Conservation (phyloP, 1,284 basidiomycete species). For the Heterobasidion occidentale region DNA sequence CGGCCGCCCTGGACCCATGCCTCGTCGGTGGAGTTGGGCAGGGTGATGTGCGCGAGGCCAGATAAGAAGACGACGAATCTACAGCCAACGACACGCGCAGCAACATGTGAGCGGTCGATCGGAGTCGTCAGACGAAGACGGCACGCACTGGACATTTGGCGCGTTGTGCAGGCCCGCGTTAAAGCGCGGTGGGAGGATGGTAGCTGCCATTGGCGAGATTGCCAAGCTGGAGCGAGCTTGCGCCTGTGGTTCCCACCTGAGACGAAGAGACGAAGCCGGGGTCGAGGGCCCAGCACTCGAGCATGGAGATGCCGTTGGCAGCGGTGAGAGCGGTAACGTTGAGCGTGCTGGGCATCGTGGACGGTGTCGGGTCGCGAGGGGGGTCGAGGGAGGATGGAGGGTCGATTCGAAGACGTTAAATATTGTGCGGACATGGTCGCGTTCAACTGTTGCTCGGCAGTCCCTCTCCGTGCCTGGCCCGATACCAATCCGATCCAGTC, state of each 20-base stretch:
- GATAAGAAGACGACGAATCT: conserved; percentile 17
- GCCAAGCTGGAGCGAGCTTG: conserved; percentile 14
- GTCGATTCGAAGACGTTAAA: too few relatives aligned
- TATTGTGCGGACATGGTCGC: too few relatives aligned
- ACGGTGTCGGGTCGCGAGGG: not conserved
- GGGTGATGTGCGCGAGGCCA: conserved; percentile 16
- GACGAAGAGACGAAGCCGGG: conserved; percentile 14
- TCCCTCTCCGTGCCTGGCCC: too few relatives aligned
- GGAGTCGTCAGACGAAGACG: not conserved
- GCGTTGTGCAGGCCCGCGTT: conserved; percentile 17
- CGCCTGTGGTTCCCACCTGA: conserved; percentile 15
- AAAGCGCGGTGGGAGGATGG: conserved; percentile 15
- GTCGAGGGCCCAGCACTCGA: conserved; percentile 19
- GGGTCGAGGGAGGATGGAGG: not conserved
- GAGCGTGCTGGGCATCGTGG: conserved; percentile 11
- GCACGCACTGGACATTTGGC: conserved; percentile 15
- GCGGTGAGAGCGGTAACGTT: conserved; percentile 15
- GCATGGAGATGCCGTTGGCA: conserved; percentile 6
- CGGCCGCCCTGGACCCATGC: conserved; percentile 13
- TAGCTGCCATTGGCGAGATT: conserved; percentile 17
- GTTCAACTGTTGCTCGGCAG: too few relatives aligned
- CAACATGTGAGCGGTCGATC: not conserved
- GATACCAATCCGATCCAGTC: too few relatives aligned
- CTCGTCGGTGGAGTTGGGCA: conserved; percentile 11
- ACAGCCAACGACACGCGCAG: not conserved